Conservation (phyloP, 1,139 yeast genomes). For the Meyerozyma carpophila region DNA sequence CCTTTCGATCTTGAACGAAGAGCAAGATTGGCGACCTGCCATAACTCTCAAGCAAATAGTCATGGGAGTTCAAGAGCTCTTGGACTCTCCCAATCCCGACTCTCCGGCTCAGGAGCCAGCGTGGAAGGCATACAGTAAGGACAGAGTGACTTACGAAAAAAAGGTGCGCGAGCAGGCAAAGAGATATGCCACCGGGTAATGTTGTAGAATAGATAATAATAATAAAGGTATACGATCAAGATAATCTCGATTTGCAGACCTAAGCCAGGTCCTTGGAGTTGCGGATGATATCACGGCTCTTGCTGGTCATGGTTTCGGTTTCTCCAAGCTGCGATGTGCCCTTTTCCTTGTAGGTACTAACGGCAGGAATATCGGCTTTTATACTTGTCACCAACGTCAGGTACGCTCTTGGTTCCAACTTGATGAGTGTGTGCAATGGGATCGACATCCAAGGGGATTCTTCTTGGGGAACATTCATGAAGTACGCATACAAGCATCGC, state of each 20-base stretch:
- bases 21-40: slow-evolving; percentile 98
- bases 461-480: slow-evolving; percentile 97
- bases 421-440: slow-evolving; percentile 90
- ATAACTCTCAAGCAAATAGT: slow-evolving; percentile 86
- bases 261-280: slow-evolving; percentile 2
- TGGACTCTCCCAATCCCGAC: slow-evolving; percentile 86
- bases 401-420: slow-evolving; percentile 90
- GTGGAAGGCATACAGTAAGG: slow-evolving; percentile 76
- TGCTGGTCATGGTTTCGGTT: slow-evolving; percentile 19
- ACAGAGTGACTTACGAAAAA: slow-evolving; percentile 62
- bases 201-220: neutral
- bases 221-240: neutral
- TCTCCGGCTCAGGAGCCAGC: slow-evolving; percentile 99
- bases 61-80: slow-evolving; percentile 86
- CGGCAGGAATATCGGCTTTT: slow-evolving; percentile 96
- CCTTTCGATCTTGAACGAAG: slow-evolving; percentile 86
- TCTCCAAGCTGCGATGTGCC: slow-evolving; percentile 84
- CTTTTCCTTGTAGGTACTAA: slow-evolving; percentile 89
- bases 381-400: slow-evolving; percentile 83
- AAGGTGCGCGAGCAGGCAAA: slow-evolving; percentile 80
- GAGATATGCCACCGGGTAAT: slow-evolving; percentile 44
- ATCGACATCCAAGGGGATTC: slow-evolving; percentile 99
- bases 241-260: neutral
- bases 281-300: slow-evolving; percentile 37
- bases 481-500: slow-evolving; percentile 93